Evolutionary conservation across 805 yeast genomes (phyloP).

Genomic region (Lipomyces oligophaga): DNA sequence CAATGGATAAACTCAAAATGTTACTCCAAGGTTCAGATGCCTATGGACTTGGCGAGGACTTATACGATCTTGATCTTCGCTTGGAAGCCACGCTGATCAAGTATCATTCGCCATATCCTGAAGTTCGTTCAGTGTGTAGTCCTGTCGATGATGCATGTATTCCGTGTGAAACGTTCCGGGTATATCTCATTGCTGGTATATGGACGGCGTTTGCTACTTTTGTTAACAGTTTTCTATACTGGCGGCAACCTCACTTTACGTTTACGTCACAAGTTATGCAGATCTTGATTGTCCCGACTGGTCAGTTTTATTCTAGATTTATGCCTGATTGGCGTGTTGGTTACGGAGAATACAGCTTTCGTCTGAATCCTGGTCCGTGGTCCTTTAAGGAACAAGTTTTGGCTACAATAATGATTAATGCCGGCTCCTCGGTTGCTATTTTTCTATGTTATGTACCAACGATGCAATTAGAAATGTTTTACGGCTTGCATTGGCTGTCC

Average conservation of each 20-base stretch:
- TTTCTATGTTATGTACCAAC: slow-evolving; percentile 13
- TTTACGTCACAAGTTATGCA: slow-evolving; percentile 54
- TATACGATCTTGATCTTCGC: slow-evolving; percentile 36
- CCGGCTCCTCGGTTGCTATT: slow-evolving; percentile 9
- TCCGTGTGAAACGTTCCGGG: slow-evolving; percentile 51
- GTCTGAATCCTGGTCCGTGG: slow-evolving; percentile 65
- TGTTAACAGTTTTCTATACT: slow-evolving; percentile 54
- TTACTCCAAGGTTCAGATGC: slow-evolving; percentile 17
- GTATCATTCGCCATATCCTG: slow-evolving; percentile 54
- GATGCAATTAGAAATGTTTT: slow-evolving; percentile 29
- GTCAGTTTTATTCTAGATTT: slow-evolving; percentile 43
- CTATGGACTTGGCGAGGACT: slow-evolving; percentile 3
- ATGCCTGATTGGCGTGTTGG: slow-evolving; percentile 47
- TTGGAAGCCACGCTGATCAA: slow-evolving; percentile 44
- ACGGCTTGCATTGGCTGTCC: slow-evolving; percentile 37
- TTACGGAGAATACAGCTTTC: slow-evolving; percentile 42
- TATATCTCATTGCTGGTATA: slow-evolving; percentile 48
- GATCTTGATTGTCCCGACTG: slow-evolving; percentile 57
- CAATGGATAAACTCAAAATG: slow-evolving; percentile 37
- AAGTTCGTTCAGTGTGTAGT: slow-evolving; percentile 41
- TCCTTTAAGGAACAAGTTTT: slow-evolving; percentile 61
- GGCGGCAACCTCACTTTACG: slow-evolving; percentile 52
- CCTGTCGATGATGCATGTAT: slow-evolving; percentile 45
- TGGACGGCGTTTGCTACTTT: slow-evolving; percentile 56
- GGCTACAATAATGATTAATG: slow-evolving; percentile 43